Base-by-base conservation (phyloP, 1,284 basidiomycete species). In the Lignosus rhinocerotis region DNA sequence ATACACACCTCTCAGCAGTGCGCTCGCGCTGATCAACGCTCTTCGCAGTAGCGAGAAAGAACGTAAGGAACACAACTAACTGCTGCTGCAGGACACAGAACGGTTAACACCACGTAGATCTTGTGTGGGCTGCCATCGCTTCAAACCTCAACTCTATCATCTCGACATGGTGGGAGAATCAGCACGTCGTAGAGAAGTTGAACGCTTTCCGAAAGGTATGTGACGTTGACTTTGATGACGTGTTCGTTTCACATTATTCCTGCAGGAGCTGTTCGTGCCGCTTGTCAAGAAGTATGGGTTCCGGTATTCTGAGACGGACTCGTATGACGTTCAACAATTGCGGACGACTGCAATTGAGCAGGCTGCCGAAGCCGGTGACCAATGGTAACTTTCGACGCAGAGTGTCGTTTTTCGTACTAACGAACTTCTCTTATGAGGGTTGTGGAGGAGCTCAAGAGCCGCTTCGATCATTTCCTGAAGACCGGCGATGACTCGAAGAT, bases 131-230 rank as follows among this genome's bases (percentile, higher is more conserved):
- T 47, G 83, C 84, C 56, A 84, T 93, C 48, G 71, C 79, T 2
- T 75, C 77, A 9, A 84, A 82, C 48, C 71, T 96, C 53, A 69
- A 70, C 51, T 77, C 78, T 42, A 72, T 96, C 49, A 70, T 77
- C n/a, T 82, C 78, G 14, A 85, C 86, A 2, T 98, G 94, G 93
- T 97, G 91, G 90, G 96, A 97, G 74, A 78, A 93, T 61, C 70
- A 84, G 36, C 72, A 79, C 4, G 80, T 90, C 43, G 76, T 84
- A 4, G 80, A 86, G 19, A 78, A 80, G 43, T 70, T 95, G 62
- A 79, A 90, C 64, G 79, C 76, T 34, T 84, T 94, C 73, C 79
- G 86, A 64, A 75, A 80, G 67, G 87, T 90, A 53, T 38, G 45
- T 17, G 31, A 56, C 9, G 46, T 53, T 36, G 11, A 12, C 6